phyloP scores from a whole-genome alignment of 192 early-diverging fungal species.

The Spizellomyces sp. region DNA sequence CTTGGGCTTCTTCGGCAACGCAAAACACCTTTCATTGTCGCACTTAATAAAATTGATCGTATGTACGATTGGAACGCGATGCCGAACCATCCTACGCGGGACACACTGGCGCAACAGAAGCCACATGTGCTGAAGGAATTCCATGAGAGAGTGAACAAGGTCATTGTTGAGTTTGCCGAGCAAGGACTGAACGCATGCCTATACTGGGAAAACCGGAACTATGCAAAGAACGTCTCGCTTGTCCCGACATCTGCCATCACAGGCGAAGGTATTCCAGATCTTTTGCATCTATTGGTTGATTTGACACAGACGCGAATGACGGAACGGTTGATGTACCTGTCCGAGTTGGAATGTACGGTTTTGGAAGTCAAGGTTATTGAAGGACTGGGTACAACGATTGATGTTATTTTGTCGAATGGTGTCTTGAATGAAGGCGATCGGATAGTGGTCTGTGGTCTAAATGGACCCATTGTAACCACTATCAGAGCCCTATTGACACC shows the following conservation, averaged over 20 bases:
- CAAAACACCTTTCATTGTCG: constrained; percentile 98
- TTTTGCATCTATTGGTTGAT: constrained; percentile 87
- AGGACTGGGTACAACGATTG: constrained; percentile 96
- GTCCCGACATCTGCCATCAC: constrained; percentile 97
- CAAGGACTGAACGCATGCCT: constrained; percentile 92
- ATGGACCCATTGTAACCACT: constrained; percentile 92
- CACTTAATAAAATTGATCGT: constrained; percentile 98
- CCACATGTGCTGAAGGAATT: constrained; percentile 81
- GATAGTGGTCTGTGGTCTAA: constrained; percentile 92
- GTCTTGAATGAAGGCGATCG: constrained; percentile 93
- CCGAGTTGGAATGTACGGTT: constrained; percentile 95
- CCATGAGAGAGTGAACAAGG: constrained; percentile 72
- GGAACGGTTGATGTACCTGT: constrained; percentile 94
- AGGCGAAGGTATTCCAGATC: constrained; percentile 98
- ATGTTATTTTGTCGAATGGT: constrained; percentile 92
- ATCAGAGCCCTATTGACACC: constrained; percentile 96
- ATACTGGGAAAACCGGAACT: constrained; percentile 96
- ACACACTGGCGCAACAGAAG: constrained; percentile 77
- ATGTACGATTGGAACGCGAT: constrained; percentile 89
- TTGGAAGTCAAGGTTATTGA: constrained; percentile 99
- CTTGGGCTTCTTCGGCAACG: constrained; percentile 85
- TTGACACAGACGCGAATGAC: constrained; percentile 95
- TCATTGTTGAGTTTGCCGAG: constrained; percentile 89
- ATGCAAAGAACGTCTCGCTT: constrained; percentile 92
- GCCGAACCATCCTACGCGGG: constrained; percentile 78